Evolutionary conservation across 345 rosid genomes (phyloP), one percentile per base, ranked within the genome.

Genomic region (Conringia planisiliqua): DNA sequence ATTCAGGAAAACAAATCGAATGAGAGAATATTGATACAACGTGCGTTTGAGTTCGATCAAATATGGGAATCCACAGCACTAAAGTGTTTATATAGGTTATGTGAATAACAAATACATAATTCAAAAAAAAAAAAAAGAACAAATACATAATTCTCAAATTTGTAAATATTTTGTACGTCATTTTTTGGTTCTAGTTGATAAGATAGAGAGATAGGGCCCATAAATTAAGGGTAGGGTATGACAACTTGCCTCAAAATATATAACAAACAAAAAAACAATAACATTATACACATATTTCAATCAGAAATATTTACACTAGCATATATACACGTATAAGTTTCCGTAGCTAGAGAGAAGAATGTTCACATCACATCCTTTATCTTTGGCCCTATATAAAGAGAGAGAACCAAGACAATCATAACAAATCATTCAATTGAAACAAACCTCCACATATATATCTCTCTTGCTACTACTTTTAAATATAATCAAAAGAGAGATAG

Each of bases 351-450:
- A 63, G 66, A 64, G 43, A 76, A 43, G 35, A 63, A 76, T 70
- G 51, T 35, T 63, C 52, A 70, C 76, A 70, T 63, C 75, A 56
- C 72, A 56, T 55, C 17, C 17, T 65, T 64, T 64, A 38, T 64
- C 62, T 38, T 47, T 57, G 29, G 55, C 65, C 57, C 71, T 77
- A 77, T 77, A 71, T 57, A 71, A 77, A 77, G 76, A 57, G 76
- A 77, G 59, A 57, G 3, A 52, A 46, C 80, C 36, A 76, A 27
- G 54, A 64, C 67, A 56, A 48, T 16, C 42, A 70, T 56, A 70
- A 55, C 52, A 76, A 62, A 46, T 62, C 65, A 70, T 54, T 62
- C 71, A 26, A 17, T 29, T 44, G 8, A 30, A 61, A 7, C 3
- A 20, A 29, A 33, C 16, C 7, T 68, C 39, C 17, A 10, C 16